Evolutionary conservation across 169 alveolate genomes (phyloP).

Genomic region (Plasmodium knowlesi): DNA sequence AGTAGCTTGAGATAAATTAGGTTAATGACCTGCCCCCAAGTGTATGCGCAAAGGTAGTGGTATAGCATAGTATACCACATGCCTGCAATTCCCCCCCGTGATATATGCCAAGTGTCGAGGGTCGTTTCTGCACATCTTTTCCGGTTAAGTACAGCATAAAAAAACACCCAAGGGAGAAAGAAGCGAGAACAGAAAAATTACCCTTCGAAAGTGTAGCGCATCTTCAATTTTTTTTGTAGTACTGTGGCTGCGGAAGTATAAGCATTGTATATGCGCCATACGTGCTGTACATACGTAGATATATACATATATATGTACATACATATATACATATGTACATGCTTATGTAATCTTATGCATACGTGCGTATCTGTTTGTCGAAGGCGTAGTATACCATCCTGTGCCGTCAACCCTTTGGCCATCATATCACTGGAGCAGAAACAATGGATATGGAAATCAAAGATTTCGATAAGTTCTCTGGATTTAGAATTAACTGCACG

Average conservation of each 20-base stretch:
- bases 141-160: neutral
- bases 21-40: neutral
- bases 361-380: neutral
- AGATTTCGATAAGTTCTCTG: conserved; percentile 69
- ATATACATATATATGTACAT: too few relatives aligned
- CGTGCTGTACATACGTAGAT: neutral
- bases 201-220: neutral
- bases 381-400: neutral
- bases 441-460: conserved; percentile 75
- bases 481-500: conserved; percentile 56
- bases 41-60: neutral
- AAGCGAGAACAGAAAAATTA: neutral
- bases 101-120: neutral
- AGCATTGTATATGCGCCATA: neutral
- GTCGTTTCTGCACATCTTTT: neutral
- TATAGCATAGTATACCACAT: neutral
- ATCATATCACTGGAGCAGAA: neutral
- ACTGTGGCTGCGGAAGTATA: neutral
- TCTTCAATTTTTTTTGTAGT: neutral
- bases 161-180: neutral
- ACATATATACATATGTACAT: neutral
- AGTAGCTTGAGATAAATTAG: neutral
- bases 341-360: neutral
- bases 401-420: neutral
- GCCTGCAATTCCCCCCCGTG: neutral